phyloP scores from a whole-genome alignment of 805 yeast genomes.

The Myxozyma nipponensis region DNA sequence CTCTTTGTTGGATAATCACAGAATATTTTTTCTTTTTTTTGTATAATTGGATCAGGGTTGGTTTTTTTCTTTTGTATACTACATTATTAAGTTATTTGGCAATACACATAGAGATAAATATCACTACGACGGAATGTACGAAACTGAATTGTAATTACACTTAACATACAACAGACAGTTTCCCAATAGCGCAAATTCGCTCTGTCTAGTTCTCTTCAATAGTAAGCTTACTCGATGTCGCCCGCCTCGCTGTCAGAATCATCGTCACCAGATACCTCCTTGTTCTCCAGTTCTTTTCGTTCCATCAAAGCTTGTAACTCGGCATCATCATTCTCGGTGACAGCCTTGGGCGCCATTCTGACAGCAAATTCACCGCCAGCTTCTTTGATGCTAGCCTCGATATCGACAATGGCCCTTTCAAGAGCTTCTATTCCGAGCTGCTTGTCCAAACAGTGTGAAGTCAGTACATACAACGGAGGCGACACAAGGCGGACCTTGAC shows the following conservation, averaged over 20 bases:
- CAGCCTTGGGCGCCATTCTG: constrained; percentile 98
- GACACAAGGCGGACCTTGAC: constrained; percentile 94
- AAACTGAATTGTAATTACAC: too few species aligned
- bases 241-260: constrained; percentile 33
- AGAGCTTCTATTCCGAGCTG: constrained; percentile 77
- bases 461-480: constrained; percentile 91
- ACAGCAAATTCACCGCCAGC: constrained; percentile 85
- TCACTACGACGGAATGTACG: too few species aligned
- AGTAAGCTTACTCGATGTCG: constrained; percentile 26
- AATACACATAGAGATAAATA: too few species aligned
- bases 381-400: constrained; percentile 62
- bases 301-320: constrained; percentile 94
- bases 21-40: not conserved
- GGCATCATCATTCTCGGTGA: constrained; percentile 96
- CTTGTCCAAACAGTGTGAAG: constrained; percentile 90
- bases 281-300: constrained; percentile 83
- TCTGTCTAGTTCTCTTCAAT: not conserved
- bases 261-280: constrained; percentile 78
- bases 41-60: not conserved
- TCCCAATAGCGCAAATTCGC: too few species aligned
- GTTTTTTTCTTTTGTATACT: not conserved
- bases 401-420: constrained; percentile 72
- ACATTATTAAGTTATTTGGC: not conserved
- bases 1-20: not conserved
- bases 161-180: too few species aligned